A percentile compares a stretch with the other conserved stretches of the same genome.
These are phyloP conservation scores for Colletotrichum noveboracense DNA, from an alignment of 2,329 filamentous ascomycete genomes.

Conservation along the genomic window DNA sequence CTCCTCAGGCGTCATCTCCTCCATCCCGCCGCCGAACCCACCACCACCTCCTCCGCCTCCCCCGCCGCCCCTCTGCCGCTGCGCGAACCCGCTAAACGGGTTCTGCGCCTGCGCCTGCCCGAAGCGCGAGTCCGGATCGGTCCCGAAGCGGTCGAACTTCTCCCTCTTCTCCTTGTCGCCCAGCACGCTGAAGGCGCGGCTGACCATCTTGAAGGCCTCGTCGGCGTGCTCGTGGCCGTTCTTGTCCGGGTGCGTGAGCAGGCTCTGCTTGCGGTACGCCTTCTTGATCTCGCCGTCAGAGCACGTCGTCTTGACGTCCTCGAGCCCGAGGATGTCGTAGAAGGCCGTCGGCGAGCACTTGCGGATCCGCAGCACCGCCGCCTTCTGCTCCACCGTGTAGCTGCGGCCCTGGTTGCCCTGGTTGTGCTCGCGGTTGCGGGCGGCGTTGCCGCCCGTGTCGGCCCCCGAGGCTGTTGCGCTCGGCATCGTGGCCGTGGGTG, in stretches of 20 bases:
- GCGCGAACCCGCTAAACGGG: slow-evolving; percentile 67
- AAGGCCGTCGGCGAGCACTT: slow-evolving; percentile 86
- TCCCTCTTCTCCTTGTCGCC: slow-evolving; percentile 93
- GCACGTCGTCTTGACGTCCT: slow-evolving; percentile 65
- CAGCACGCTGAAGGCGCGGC: slow-evolving; percentile 89
- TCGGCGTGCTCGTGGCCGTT: slow-evolving; percentile 95
- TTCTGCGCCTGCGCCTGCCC: slow-evolving; percentile 65
- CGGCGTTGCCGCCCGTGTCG: slow-evolving; percentile 47
- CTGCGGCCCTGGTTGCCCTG: slow-evolving; percentile 78
- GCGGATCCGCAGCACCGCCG: slow-evolving; percentile 87
- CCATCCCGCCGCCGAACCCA: slow-evolving; percentile 74
- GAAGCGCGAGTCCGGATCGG: slow-evolving; percentile 90
- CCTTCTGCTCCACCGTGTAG: slow-evolving; percentile 89
- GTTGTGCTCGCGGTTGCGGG: slow-evolving; percentile 69
- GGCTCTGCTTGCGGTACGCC: slow-evolving; percentile 91
- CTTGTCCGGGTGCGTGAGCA: slow-evolving; percentile 98
- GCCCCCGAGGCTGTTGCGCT: slow-evolving; percentile 61
- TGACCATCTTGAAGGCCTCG: slow-evolving; percentile 98
- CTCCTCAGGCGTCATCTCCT: slow-evolving; percentile 95
- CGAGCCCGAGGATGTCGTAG: slow-evolving; percentile 90
- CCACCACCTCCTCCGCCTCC: slow-evolving; percentile 47
- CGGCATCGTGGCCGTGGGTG: slow-evolving; percentile 37
- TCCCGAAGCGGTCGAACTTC: slow-evolving; percentile 87
- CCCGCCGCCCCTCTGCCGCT: slow-evolving; percentile 44
- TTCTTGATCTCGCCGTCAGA: slow-evolving; percentile 93